Conservation (phyloP, 768 basidiomycete genomes). For the Podaxis sp. region DNA sequence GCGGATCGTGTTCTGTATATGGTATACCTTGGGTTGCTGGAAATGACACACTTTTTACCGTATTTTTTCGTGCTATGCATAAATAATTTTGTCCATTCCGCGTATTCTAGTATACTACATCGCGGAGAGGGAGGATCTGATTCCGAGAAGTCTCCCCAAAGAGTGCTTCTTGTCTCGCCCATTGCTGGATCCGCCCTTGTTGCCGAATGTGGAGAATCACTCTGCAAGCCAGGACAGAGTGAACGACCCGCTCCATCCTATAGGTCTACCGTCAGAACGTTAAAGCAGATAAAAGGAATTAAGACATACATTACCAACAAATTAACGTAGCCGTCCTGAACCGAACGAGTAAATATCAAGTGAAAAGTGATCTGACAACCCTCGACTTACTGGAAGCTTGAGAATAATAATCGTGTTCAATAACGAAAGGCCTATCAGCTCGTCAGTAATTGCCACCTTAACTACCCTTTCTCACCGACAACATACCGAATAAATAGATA, state of each 20-base stretch:
- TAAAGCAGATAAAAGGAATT: not conserved
- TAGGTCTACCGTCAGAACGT: not conserved
- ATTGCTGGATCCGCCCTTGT: slow-evolving; percentile 10
- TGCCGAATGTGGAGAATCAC: slow-evolving; percentile 14
- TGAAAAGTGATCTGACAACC: not conserved
- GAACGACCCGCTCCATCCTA: slow-evolving; percentile 15
- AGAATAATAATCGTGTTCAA: slow-evolving; percentile 12
- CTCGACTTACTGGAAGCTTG: slow-evolving; percentile 11
- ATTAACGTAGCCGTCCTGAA: slow-evolving; percentile 11
- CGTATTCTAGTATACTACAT: not conserved
- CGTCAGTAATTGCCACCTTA: not conserved
- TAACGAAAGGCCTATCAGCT: slow-evolving; percentile 5
- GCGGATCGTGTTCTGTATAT: slow-evolving; percentile 8
- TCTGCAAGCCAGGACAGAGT: slow-evolving; percentile 14
- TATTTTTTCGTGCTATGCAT: slow-evolving; percentile 2
- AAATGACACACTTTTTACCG: not conserved
- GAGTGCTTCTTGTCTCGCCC: not conserved
- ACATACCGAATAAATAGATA: slow-evolving; percentile 14
- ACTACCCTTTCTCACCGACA: not conserved
- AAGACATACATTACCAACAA: slow-evolving; percentile 12
- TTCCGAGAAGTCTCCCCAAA: not conserved
- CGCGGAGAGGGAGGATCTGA: not conserved
- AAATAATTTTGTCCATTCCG: no score
- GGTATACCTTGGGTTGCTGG: slow-evolving; percentile 12
- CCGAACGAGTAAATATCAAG: no score